Conservation (phyloP, 1,139 yeast genomes). For the Yamadazyma aaseri region DNA sequence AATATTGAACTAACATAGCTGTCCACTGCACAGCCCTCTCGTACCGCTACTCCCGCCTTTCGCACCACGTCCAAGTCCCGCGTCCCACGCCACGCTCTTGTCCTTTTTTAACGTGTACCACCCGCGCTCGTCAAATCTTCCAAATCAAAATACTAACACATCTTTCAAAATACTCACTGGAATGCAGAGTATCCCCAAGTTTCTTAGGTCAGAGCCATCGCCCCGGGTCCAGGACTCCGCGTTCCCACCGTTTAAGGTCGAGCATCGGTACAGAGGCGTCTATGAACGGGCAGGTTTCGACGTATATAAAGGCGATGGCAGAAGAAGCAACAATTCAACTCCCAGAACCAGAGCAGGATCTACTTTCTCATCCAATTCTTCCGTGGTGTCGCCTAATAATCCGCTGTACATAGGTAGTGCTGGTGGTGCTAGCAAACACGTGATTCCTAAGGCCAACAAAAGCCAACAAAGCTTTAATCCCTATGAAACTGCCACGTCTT, state of each 20-base stretch:
- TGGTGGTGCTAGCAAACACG: not conserved
- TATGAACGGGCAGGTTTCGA: conserved; percentile 70
- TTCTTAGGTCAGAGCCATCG: conserved; percentile 29
- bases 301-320: conserved; percentile 28
- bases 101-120: too few species aligned
- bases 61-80: too few species aligned
- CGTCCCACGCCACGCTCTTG: too few species aligned
- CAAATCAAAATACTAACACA: not conserved
- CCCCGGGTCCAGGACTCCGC: conserved; percentile 41
- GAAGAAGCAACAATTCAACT: conserved; percentile 6
- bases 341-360: conserved; percentile 7
- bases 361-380: conserved; percentile 2
- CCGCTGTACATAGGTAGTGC: not conserved
- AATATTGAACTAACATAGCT: too few species aligned
- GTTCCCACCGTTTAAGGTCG: conserved; percentile 60
- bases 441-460: not conserved
- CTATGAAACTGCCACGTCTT: not conserved
- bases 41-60: too few species aligned
- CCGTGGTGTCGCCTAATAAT: conserved; percentile 3
- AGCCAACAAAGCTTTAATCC: conserved; percentile 1
- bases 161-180: not conserved
- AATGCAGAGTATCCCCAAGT: conserved; percentile 11
- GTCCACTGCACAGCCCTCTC: too few species aligned
- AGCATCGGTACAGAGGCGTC: conserved; percentile 56
- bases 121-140: not conserved